These are phyloP conservation scores for Podospora sp. DNA, from an alignment of 495 filamentous ascomycete species.

Conservation along the genomic window DNA sequence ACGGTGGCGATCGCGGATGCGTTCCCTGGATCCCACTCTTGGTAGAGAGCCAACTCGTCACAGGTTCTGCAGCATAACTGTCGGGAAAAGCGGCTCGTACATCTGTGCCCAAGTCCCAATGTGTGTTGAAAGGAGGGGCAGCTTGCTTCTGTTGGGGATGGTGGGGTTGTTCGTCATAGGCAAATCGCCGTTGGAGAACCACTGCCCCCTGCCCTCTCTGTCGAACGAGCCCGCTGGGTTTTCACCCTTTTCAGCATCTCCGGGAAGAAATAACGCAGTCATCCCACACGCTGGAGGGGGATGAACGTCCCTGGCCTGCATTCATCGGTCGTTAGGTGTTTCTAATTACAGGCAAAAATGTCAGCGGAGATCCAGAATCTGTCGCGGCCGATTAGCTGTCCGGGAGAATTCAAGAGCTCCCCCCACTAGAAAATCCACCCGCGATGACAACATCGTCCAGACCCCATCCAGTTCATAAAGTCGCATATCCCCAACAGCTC, in stretches of 20 bases:
- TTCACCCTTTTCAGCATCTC: slow-evolving; percentile 7
- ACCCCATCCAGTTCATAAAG: neutral
- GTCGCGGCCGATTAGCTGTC: neutral
- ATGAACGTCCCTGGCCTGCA: neutral
- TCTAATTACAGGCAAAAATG: slow-evolving; percentile 15
- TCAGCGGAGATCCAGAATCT: slow-evolving; percentile 11
- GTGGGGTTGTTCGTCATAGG: neutral
- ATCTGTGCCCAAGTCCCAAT: neutral
- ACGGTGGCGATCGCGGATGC: slow-evolving; percentile 11
- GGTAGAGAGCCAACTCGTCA: neutral
- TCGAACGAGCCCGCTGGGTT: neutral
- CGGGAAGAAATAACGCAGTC: slow-evolving; percentile 15
- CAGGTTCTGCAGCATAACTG: slow-evolving; percentile 12
- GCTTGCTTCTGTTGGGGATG: slow-evolving; percentile 1
- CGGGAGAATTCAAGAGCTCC: slow-evolving; percentile 18
- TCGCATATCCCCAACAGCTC: neutral
- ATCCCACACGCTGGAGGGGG: neutral
- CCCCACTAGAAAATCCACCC: neutral
- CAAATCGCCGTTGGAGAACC: slow-evolving; percentile 7
- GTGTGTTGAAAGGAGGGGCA: neutral
- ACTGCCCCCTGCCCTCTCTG: neutral
- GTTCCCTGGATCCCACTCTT: neutral
- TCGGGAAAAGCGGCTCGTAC: slow-evolving; percentile 3
- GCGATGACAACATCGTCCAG: neutral
- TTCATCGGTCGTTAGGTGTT: neutral